phyloP scores from a whole-genome alignment of 108 stramenopile species.

The Nitzschia sp. region DNA sequence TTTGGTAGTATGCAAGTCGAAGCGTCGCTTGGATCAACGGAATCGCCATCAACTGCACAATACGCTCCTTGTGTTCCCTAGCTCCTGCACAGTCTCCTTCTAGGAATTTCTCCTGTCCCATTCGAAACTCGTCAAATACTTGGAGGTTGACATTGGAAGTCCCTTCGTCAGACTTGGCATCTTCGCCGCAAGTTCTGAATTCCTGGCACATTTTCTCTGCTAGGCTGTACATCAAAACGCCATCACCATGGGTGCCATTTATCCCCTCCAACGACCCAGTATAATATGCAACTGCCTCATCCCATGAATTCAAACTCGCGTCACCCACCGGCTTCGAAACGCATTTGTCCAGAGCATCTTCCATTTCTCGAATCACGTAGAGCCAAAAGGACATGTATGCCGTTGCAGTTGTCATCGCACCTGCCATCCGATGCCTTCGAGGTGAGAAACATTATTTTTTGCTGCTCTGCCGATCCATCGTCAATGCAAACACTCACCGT shows the following conservation, averaged over 20 bases:
- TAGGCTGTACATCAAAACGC: constrained; percentile 56
- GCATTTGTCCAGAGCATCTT: constrained; percentile 79
- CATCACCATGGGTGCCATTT: constrained; percentile 59
- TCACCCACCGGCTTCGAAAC: constrained; percentile 37
- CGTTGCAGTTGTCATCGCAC: constrained; percentile 67
- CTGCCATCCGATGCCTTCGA: constrained; percentile 3
- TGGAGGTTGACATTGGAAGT: constrained; percentile 54
- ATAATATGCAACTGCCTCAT: constrained; percentile 64
- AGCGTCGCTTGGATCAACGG: constrained; percentile 73
- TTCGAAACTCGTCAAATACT: constrained; percentile 48
- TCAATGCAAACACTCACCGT: not conserved
- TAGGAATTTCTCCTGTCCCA: constrained; percentile 43
- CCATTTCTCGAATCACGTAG: constrained; percentile 65
- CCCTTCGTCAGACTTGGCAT: constrained; percentile 37
- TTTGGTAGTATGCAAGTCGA: constrained; percentile 46
- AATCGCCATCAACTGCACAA: constrained; percentile 62
- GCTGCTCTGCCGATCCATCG: constrained; percentile 6
- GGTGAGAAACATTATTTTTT: no score
- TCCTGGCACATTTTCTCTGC: constrained; percentile 65
- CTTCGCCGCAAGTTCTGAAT: constrained; percentile 59
- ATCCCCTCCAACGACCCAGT: constrained; percentile 53
- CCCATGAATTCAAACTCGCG: constrained; percentile 40
- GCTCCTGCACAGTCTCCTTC: constrained; percentile 53
- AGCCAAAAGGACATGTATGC: constrained; percentile 65
- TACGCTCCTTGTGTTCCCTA: constrained; percentile 41